Percentiles rank a stretch among this genome's conserved stretches.
These are phyloP conservation scores for Isatis lusitanica DNA, from an alignment of 441 rosid species.

Conservation along the genomic window DNA sequence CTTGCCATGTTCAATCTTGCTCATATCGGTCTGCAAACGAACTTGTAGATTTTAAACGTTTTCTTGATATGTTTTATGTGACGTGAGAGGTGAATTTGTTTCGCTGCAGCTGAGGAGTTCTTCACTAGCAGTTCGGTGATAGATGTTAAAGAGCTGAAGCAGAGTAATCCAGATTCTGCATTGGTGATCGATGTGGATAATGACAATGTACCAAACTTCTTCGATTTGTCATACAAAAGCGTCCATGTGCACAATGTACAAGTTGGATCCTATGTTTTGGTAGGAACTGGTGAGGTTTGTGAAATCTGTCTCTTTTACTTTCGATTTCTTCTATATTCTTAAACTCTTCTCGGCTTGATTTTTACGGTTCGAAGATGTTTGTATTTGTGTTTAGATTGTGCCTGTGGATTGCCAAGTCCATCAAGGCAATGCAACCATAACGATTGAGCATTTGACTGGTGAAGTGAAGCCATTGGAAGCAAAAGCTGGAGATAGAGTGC, in stretches of 20 bases:
- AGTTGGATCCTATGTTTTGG: slow-evolving; percentile 84
- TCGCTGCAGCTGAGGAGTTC: slow-evolving; percentile 82
- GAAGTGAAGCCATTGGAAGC: slow-evolving; percentile 91
- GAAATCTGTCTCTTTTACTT: slow-evolving; percentile 19
- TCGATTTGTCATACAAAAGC: slow-evolving; percentile 70
- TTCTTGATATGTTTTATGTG: background rate
- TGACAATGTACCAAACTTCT: slow-evolving; percentile 58
- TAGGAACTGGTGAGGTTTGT: slow-evolving; percentile 98
- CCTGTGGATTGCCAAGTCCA: slow-evolving; percentile 93
- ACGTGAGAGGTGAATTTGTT: too few relatives aligned
- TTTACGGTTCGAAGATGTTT: background rate
- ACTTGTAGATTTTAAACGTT: background rate
- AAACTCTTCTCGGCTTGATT: background rate
- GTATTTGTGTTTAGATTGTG: slow-evolving; percentile 52
- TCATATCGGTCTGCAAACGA: slow-evolving; percentile 56
- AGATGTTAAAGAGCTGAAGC: slow-evolving; percentile 91
- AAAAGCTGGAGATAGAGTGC: slow-evolving; percentile 81
- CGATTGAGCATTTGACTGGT: slow-evolving; percentile 92
- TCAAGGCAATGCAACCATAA: slow-evolving; percentile 87
- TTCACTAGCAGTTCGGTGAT: slow-evolving; percentile 88
- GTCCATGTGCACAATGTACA: slow-evolving; percentile 80
- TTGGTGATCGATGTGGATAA: slow-evolving; percentile 63
- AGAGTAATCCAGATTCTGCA: slow-evolving; percentile 82
- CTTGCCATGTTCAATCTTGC: slow-evolving; percentile 96
- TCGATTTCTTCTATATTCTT: background rate